A percentile compares a stretch with the other conserved stretches of the same genome.
phyloP scores from a whole-genome alignment of 306 rosid species.

The Arachis hypogaea region DNA sequence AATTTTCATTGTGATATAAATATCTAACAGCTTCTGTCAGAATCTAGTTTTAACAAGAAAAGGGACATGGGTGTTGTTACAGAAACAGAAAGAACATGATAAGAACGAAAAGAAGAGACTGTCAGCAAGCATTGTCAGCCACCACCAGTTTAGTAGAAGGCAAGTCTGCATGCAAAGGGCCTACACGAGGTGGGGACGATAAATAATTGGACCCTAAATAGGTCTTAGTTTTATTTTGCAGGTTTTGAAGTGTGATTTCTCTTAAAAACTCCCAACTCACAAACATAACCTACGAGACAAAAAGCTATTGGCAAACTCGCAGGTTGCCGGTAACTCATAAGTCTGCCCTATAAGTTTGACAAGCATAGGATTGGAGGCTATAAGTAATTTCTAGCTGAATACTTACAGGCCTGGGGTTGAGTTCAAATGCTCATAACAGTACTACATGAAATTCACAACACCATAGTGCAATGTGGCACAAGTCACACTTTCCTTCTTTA shows the following conservation, averaged over 20 bases:
- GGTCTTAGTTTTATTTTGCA: too few relatives aligned
- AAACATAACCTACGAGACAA: not conserved
- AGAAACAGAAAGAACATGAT: constrained; percentile 1
- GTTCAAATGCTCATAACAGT: not conserved
- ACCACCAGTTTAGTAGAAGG: not conserved
- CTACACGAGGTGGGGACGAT: not conserved
- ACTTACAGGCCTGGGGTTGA: not conserved
- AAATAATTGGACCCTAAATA: not conserved
- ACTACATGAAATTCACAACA: not conserved
- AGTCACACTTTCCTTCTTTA: constrained; percentile 22
- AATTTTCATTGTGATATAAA: too few relatives aligned
- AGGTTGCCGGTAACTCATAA: not conserved
- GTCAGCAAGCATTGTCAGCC: not conserved
- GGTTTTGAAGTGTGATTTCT: too few relatives aligned
- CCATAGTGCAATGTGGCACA: not conserved
- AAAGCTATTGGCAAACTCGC: not conserved
- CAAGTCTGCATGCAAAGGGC: not conserved
- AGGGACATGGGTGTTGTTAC: not conserved
- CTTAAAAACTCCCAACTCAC: too few relatives aligned
- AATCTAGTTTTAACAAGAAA: not conserved
- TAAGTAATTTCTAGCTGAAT: not conserved
- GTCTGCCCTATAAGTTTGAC: not conserved
- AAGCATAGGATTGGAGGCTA: not conserved
- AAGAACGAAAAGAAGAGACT: not conserved
- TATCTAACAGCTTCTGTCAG: not conserved